Conservation (phyloP, 2,329 filamentous ascomycete genomes). For the Cercospora brassicicola region DNA sequence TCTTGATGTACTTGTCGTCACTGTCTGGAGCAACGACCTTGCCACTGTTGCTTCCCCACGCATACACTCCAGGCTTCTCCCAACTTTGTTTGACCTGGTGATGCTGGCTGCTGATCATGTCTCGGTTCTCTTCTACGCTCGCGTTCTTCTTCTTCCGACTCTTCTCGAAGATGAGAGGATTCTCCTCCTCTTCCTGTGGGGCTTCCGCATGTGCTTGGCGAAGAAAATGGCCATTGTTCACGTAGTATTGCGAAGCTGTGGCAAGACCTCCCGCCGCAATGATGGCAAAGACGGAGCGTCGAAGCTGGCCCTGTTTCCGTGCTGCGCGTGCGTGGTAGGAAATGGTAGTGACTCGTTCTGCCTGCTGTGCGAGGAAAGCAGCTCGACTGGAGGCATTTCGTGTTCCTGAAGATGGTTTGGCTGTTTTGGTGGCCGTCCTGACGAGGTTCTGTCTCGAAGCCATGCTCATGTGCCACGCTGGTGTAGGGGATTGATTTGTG, state of each 20-base stretch:
- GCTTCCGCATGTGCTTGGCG: slow-evolving; percentile 52
- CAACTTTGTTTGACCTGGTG: slow-evolving; percentile 80
- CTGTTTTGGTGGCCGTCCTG: slow-evolving; percentile 24
- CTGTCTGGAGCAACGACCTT: slow-evolving; percentile 83
- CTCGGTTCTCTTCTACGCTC: slow-evolving; percentile 70
- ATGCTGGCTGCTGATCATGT: slow-evolving; percentile 80
- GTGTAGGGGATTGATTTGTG: not conserved
- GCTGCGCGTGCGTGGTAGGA: slow-evolving; percentile 42
- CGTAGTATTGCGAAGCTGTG: slow-evolving; percentile 48
- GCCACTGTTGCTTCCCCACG: slow-evolving; percentile 87
- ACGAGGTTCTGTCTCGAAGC: slow-evolving; percentile 25
- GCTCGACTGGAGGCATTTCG: slow-evolving; percentile 28
- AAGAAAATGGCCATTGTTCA: slow-evolving; percentile 42
- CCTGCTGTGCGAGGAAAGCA: slow-evolving; percentile 30
- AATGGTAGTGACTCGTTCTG: slow-evolving; percentile 27
- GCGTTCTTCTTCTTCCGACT: slow-evolving; percentile 53
- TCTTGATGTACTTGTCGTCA: slow-evolving; percentile 73
- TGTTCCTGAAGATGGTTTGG: slow-evolving; percentile 16
- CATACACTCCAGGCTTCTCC: slow-evolving; percentile 83
- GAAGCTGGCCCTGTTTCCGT: slow-evolving; percentile 49
- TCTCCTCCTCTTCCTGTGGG: slow-evolving; percentile 42
- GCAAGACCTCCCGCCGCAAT: slow-evolving; percentile 47
- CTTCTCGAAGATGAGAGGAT: slow-evolving; percentile 68
- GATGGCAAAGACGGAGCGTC: slow-evolving; percentile 47
- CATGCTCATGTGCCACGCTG: slow-evolving; percentile 9